Evolutionary conservation across 495 filamentous ascomycete genomes (phyloP), one percentile per base, ranked within the genome.

Genomic region (Cladorrhinum samala): DNA sequence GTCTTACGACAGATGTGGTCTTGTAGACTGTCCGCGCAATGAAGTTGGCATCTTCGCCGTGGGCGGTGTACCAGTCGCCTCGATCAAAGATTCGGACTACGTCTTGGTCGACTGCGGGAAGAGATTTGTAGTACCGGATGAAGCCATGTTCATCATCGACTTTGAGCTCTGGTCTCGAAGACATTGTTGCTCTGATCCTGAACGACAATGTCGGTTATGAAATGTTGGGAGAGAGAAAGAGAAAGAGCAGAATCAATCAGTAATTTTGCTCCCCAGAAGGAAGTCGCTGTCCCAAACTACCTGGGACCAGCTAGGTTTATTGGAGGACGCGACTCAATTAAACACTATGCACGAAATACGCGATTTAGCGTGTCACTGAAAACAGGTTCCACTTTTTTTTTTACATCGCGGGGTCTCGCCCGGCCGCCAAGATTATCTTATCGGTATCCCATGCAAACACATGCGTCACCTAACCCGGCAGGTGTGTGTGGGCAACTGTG

Each of bases 1-100:
- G 88, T 41, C 91, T 83, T 13, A 98, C 78, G 9, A 98, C 91
- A 2, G 94, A 95, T 11, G 91, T 97, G 6, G 94, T 96, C 72
- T 96, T 96, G 77, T 96, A 97, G 46, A 96, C 86, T 81, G 89
- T 95, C 45, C 87, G 79, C 9, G 93, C 93, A 68, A 98, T 94
- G 73, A 96, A 95, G 54, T 85, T 82, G 30, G 93, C 93, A 83
- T 97, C 86, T 50, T 87, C 78, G 21, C 91, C 93, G 64, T 98
- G 94, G 14, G 90, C 88, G 0, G 91, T 91, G 68, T 96, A 96
- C 81, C 84, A 97, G 64, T 97, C 93, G 27, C 89, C 89, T 55
- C 93, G 83, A 64, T 96, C 89, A 63, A 97, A 98, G 40, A 98
- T 82, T 21, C 93, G 88, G 23, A 97, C 78, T 1, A 84, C 84